Evolutionary conservation across 2,329 filamentous ascomycete genomes (phyloP), one percentile per base, ranked within the genome.

Genomic region (Albophoma yamanashiensis): DNA sequence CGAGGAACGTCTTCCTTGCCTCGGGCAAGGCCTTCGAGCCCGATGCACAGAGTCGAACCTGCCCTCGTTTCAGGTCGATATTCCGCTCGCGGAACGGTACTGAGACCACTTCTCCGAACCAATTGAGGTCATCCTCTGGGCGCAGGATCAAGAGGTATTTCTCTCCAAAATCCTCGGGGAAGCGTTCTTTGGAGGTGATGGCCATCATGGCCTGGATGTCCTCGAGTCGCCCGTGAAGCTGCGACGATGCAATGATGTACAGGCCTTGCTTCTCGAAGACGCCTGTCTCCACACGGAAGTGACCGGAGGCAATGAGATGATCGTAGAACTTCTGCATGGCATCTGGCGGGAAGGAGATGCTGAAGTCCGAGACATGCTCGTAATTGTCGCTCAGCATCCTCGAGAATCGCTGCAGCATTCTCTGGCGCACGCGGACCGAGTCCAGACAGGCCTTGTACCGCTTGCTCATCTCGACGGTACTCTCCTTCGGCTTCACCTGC

Each of bases 291-390:
- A 99, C 86, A 38, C 96, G 82, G 68, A 97, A 95, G 71, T 99
- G 94, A 3, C 90, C 91, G 0, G 90, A 89, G 50, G 89, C 80
- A 15, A 91, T 84, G 11, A 99, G 81, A 31, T 90, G 85, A 65
- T 95, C 89, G 64, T 92, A 89, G 36, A 99, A 82, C 43, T 89
- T 85, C 61, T 87, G 86, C 62, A 95, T 79, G 62, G 84, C 82
- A 39, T 89, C 85, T 11, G 83, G 80, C 5, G 76, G 69, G 53
- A 92, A 82, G 42, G 89, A 87, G 69, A 97, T 89, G 72, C 90
- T 96, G 74, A 94, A 96, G 73, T 99, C 94, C 12, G 92, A 96
- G 6, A 91, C 90, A 69, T 99, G 97, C 73, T 99, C 94, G 69
- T 99, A 99, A 61, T 93, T 87, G 70, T 96, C 90, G 67, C 89